Evolutionary conservation across 2,329 filamentous ascomycete species (phyloP), one percentile per base, ranked within the genome.

Genomic region (Fusarium oxysporum): DNA sequence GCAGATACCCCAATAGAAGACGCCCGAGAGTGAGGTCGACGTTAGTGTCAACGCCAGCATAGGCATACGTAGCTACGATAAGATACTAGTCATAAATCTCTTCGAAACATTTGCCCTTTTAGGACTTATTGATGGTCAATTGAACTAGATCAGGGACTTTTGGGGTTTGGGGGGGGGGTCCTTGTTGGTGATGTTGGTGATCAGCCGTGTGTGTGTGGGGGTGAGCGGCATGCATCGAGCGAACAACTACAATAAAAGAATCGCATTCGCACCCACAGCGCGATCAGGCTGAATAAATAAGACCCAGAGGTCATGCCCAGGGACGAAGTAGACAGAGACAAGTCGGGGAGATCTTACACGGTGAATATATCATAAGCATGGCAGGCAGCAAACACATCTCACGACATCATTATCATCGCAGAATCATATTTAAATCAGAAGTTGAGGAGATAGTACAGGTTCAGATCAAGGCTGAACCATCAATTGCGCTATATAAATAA

Each of bases 401-500:
- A 28, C n/a, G 25, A 44, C 17, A 17, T n/a, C 12, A 5, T 13
- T 12, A 23, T 8, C 3, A 16, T 32, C 25, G 23, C 58, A n/a
- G 16, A 12, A 19, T 3, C 45, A 21, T 14, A 4, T 1, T 21
- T 28, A 1, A 32, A 14, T 8, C 25, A 16, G 10, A 17, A 5
- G 7, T 7, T 21, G 17, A 17, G 40, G 21, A 3, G 14, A 16
- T 37, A 25, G 13, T 40, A 50, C 28, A 32, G n/a, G 25, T 37
- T n/a, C 33, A 47, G 55, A 53, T 4, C n/a, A 62, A 45, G 44
- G 63, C 61, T 21, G 16, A 28, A 28, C 30, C 11, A 30, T 68
- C 21, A 14, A 71, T 58, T 55, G 47, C 64, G 48, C 57, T 69
- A 63, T 57, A 35, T 55, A 73, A 60, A 28, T 45, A 48, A 60